Evolutionary conservation across 257 asterid species (phyloP).

Genomic region (Penstemon newberryi): DNA sequence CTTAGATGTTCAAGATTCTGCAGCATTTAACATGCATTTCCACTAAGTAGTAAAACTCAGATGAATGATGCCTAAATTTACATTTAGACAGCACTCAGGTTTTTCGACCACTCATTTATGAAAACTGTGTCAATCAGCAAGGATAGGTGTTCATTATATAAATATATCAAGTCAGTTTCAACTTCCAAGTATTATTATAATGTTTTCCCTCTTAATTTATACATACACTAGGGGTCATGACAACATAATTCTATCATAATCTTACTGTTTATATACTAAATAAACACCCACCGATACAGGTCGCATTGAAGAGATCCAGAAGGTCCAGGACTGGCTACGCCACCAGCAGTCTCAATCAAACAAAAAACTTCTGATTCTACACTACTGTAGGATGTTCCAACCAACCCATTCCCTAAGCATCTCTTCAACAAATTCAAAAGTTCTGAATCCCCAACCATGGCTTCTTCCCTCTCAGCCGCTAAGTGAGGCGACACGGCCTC

Average conservation of each 20-base stretch:
- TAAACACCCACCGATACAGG: conserved; percentile 60
- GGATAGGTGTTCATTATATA: neutral
- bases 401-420: conserved; percentile 43
- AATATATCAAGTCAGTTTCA: conserved; percentile 17
- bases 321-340: conserved; percentile 98
- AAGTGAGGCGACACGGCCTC: conserved; percentile 91
- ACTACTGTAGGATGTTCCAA: conserved; percentile 19
- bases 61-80: neutral
- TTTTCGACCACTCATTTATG: conserved; percentile 10
- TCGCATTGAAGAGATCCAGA: conserved; percentile 94
- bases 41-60: conserved; percentile 9
- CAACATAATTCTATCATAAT: conserved; percentile 2
- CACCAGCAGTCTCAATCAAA: conserved; percentile 96
- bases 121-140: conserved; percentile 4
- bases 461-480: conserved; percentile 82
- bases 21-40: conserved; percentile 4
- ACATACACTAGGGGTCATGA: neutral
- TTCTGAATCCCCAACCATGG: conserved; percentile 58
- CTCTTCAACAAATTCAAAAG: conserved; percentile 63
- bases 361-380: conserved; percentile 52
- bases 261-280: neutral
- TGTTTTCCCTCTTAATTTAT: conserved; percentile 1
- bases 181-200: conserved; percentile 6
- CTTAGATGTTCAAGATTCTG: conserved; percentile 5
- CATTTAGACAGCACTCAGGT: neutral